Evolutionary conservation across 352 stramenopile species (phyloP), one percentile per base, ranked within the genome.

Genomic region (Globisporangium paddicum): DNA sequence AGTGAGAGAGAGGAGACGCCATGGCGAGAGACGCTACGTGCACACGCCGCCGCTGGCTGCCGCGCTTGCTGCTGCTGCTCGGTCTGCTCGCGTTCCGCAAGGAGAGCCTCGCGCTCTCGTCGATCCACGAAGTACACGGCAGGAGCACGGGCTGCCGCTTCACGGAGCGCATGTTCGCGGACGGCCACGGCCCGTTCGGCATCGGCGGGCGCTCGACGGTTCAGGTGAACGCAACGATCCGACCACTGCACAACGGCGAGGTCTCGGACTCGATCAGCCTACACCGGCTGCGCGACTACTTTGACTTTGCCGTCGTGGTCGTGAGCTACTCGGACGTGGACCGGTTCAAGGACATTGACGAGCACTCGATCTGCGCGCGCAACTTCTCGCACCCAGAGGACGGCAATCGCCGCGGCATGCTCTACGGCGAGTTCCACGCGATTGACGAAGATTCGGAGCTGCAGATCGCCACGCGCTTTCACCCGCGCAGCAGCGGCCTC

Each of bases 91-190:
- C 66, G 44, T 62, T 65, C 58, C 70, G 70, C 19, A 49, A 54
- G 7, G 50, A 64, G 44, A 64, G 64, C 46, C 21, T 81, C 28
- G 76, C 64, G 7, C 62, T 71, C 18, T 71, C 67, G 26, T 92
- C 82, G 46, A 83, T 90, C 47, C 78, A 92, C 65, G 47, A 74
- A 23, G 63, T 89, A 32, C 63, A 80, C 11, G 80, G 77, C 19
- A 75, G 75, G 53, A 71, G 67, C 16, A 87, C 73, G 0, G 79
- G 85, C 35, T 85, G 68, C 55, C 77, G 81, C 45, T 77, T 88
- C 55, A 86, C 75, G 11, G 84, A 95, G 69, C 73, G 74, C 60
- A 90, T 93, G 83, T 95, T 93, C 66, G 82, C 77, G 6, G 78
- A 90, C 56, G 70, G 69, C 26, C 67, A 68, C 37, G 82, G 82